These are phyloP conservation scores for Blakeslea trispora DNA, from an alignment of 371 early-diverging fungal species.

Conservation along the genomic window DNA sequence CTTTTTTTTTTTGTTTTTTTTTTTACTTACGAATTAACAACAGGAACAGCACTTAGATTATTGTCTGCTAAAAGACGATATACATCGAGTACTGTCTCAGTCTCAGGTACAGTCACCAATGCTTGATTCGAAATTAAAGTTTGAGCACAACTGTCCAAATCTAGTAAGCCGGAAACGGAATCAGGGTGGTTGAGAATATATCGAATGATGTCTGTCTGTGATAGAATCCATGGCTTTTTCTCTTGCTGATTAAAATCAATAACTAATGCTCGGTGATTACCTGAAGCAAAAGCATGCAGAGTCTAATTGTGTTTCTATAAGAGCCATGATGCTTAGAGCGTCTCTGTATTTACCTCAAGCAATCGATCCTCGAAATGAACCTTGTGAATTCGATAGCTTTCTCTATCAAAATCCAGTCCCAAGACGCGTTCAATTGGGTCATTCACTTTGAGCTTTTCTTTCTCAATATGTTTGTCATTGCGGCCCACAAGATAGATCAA, in stretches of 20 bases:
- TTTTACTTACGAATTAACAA: slow-evolving; percentile 38
- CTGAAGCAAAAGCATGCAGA: slow-evolving; percentile 47
- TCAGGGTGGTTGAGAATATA: slow-evolving; percentile 49
- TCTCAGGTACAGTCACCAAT: slow-evolving; percentile 33
- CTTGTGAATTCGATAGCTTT: slow-evolving; percentile 58
- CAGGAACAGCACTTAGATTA: slow-evolving; percentile 50
- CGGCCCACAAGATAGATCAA: slow-evolving; percentile 45
- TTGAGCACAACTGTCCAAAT: slow-evolving; percentile 33
- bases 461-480: slow-evolving; percentile 30
- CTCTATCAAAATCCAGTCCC: slow-evolving; percentile 57
- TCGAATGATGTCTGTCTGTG: slow-evolving; percentile 58
- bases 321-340: neutral
- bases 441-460: slow-evolving; percentile 39
- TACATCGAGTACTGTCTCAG: slow-evolving; percentile 42
- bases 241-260: slow-evolving; percentile 32
- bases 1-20: neutral
- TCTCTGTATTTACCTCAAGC: slow-evolving; percentile 35
- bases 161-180: slow-evolving; percentile 36
- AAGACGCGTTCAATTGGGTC: slow-evolving; percentile 59
- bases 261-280: slow-evolving; percentile 51
- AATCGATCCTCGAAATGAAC: slow-evolving; percentile 50
- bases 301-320: slow-evolving; percentile 28
- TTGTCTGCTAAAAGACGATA: slow-evolving; percentile 52
- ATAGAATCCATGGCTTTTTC: slow-evolving; percentile 47
- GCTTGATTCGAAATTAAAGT: slow-evolving; percentile 21